A percentile compares a stretch with the other conserved stretches of the same genome.
Evolutionary conservation across 345 rosid genomes (phyloP).

Genomic region (Salix suchowensis): DNA sequence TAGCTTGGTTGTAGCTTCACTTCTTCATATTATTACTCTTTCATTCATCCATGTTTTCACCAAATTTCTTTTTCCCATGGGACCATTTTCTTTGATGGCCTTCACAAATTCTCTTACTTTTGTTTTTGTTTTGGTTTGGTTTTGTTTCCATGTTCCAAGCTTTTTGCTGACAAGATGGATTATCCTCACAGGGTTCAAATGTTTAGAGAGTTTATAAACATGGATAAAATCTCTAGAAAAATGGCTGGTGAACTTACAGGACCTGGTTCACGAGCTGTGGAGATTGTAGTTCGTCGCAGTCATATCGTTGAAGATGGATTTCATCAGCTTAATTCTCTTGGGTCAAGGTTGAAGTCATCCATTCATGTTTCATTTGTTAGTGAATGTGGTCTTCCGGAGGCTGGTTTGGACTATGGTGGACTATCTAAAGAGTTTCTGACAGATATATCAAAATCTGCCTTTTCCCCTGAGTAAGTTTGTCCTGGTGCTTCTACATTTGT

Average conservation of each 20-base stretch:
- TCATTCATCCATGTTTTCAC: neutral
- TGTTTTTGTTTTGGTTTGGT: neutral
- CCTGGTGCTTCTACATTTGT: neutral
- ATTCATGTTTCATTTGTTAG: slow-evolving; percentile 94
- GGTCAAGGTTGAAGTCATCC: slow-evolving; percentile 81
- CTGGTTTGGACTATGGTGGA: slow-evolving; percentile 98
- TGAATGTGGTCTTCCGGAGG: slow-evolving; percentile 95
- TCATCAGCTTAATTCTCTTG: slow-evolving; percentile 70
- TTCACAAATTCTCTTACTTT: neutral
- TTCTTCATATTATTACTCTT: neutral
- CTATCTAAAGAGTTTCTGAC: slow-evolving; percentile 93
- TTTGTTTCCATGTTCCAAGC: slow-evolving; percentile 7
- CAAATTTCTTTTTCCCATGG: neutral
- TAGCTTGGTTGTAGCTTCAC: neutral
- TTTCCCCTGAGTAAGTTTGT: slow-evolving; percentile 82
- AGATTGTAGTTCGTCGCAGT: slow-evolving; percentile 86
- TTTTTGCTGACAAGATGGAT: slow-evolving; percentile 27
- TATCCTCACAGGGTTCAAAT: slow-evolving; percentile 72
- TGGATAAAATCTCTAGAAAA: slow-evolving; percentile 84
- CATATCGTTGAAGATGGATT: slow-evolving; percentile 95
- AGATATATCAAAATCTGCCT: slow-evolving; percentile 87
- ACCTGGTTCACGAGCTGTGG: slow-evolving; percentile 77
- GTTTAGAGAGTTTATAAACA: slow-evolving; percentile 85
- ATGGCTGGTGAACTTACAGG: slow-evolving; percentile 85
- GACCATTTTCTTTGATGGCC: neutral